These are phyloP conservation scores for Verbena officinalis DNA, from an alignment of 257 asterid genomes.

Conservation along the genomic window DNA sequence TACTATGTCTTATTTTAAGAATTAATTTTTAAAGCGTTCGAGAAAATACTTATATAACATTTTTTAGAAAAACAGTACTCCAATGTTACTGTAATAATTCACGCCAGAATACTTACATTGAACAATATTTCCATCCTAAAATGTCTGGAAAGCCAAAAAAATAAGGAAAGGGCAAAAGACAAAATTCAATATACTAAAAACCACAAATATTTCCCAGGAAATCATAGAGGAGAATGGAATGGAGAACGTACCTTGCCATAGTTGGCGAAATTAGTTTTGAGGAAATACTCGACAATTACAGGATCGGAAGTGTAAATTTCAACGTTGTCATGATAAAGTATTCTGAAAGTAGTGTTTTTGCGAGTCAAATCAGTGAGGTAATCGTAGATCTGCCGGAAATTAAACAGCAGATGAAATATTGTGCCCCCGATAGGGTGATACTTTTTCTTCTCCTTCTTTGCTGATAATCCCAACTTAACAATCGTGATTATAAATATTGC, in stretches of 20 bases:
- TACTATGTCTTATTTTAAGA: no score
- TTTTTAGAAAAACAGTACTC: no score
- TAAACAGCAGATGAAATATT: slow-evolving; percentile 43
- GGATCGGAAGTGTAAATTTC: slow-evolving; percentile 69
- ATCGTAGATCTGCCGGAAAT: slow-evolving; percentile 44
- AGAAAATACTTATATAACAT: no score
- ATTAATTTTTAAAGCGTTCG: no score
- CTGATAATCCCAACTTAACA: not conserved
- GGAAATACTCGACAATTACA: slow-evolving; percentile 60
- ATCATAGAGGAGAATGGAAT: not conserved
- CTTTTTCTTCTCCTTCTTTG: slow-evolving; percentile 34
- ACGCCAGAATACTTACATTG: no score
- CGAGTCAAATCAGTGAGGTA: slow-evolving; percentile 48
- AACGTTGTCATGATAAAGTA: slow-evolving; percentile 40
- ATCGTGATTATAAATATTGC: slow-evolving; percentile 25
- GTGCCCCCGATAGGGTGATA: slow-evolving; percentile 61
- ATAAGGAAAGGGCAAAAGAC: no score
- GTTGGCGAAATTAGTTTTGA: slow-evolving; percentile 59
- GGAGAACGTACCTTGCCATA: slow-evolving; percentile 56
- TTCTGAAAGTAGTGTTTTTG: slow-evolving; percentile 52
- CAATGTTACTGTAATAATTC: no score
- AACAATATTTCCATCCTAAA: no score
- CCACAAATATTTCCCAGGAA: no score
- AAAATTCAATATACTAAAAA: no score
- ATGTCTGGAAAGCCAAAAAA: no score